These are phyloP conservation scores for Yamagishiella unicocca DNA, from an alignment of 139 green algal species.

Conservation along the genomic window DNA sequence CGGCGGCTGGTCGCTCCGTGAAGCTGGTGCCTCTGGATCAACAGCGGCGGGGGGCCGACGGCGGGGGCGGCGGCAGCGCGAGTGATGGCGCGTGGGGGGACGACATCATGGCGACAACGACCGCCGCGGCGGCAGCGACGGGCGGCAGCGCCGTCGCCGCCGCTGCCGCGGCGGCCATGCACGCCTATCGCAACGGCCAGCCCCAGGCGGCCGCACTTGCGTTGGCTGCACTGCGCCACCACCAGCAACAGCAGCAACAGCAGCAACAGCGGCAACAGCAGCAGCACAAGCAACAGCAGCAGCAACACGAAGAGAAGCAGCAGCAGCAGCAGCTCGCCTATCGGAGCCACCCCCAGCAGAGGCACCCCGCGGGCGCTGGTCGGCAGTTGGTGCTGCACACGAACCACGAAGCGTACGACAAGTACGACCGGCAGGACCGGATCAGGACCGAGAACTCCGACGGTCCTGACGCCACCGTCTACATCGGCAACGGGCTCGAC, in stretches of 20 bases:
- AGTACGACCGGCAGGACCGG: background rate
- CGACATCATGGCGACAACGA: background rate
- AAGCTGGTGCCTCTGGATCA: too few species aligned
- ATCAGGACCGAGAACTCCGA: background rate
- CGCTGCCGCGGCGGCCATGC: background rate
- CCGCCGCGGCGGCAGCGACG: background rate
- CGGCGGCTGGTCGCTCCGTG: background rate
- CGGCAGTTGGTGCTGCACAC: too few species aligned
- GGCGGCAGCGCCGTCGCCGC: background rate
- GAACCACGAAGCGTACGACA: too few species aligned
- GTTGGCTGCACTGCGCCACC: background rate
- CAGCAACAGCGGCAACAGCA: slow-evolving; percentile 1
- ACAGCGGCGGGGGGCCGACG: background rate
- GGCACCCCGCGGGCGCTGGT: too few species aligned
- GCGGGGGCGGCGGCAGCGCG: background rate
- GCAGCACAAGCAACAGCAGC: background rate
- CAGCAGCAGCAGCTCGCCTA: background rate
- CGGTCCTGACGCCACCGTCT: background rate
- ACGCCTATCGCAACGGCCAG: background rate
- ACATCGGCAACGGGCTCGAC: background rate
- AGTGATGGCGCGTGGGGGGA: background rate
- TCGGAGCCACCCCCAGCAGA: too few species aligned
- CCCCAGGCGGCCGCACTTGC: background rate
- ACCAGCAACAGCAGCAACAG: background rate
- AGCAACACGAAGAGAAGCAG: background rate